Evolutionary conservation across 2,329 filamentous ascomycete species (phyloP).

Genomic region (Hortaea werneckii): DNA sequence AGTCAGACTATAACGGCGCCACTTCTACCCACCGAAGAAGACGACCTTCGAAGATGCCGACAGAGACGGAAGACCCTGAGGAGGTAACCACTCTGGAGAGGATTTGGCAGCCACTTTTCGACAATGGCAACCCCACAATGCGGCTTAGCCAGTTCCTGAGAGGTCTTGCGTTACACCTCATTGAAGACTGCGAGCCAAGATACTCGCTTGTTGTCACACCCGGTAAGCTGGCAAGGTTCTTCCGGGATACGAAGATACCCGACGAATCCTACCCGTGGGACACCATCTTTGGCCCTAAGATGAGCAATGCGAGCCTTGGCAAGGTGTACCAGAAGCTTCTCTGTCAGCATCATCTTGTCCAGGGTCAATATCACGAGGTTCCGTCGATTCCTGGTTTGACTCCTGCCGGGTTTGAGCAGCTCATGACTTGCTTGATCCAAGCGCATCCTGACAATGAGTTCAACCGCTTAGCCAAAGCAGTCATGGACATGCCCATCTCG

Average conservation of each 20-base stretch:
- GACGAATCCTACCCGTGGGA: constrained; percentile 58
- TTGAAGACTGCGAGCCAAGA: constrained; percentile 58
- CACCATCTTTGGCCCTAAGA: constrained; percentile 35
- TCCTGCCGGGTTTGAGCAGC: constrained; percentile 41
- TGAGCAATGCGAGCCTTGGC: constrained; percentile 31
- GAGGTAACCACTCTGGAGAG: constrained; percentile 55
- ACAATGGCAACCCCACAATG: constrained; percentile 55
- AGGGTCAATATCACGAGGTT: constrained; percentile 31
- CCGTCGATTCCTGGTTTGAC: constrained; percentile 38
- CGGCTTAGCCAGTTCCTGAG: constrained; percentile 61
- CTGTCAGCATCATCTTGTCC: constrained; percentile 41
- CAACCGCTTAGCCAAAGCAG: constrained; percentile 56
- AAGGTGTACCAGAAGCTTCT: constrained; percentile 38
- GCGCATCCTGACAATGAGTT: constrained; percentile 70
- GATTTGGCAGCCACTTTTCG: constrained; percentile 70
- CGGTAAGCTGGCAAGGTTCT: constrained; percentile 64
- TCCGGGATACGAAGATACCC: constrained; percentile 53
- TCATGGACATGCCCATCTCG: constrained; percentile 60
- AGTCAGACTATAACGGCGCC: constrained; percentile 4
- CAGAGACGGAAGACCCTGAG: constrained; percentile 11
- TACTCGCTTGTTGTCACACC: constrained; percentile 64
- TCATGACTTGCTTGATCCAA: constrained; percentile 62
- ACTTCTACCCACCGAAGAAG: constrained; percentile 2
- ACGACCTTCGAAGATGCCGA: constrained; percentile 4
- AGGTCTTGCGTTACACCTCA: constrained; percentile 63